Percentiles rank a stretch among this genome's conserved stretches.
Evolutionary conservation across 257 asterid genomes (phyloP).

Genomic region (Verbascum thapsus): DNA sequence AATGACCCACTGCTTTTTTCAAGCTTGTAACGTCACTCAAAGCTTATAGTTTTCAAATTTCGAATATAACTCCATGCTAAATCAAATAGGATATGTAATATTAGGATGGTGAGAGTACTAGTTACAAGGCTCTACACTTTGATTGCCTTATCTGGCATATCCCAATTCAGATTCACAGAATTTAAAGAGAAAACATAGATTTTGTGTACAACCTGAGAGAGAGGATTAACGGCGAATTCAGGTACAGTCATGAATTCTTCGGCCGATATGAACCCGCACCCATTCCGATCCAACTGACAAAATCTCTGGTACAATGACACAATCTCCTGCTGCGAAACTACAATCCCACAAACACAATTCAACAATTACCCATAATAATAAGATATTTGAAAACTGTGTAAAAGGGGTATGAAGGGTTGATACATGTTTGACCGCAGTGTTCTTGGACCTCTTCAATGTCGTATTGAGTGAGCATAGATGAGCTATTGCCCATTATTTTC

Average conservation of each 20-base stretch:
- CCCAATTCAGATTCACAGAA: neutral
- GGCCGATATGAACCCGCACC: conserved; percentile 52
- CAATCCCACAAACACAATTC: neutral
- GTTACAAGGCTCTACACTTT: neutral
- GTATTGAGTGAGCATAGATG: conserved; percentile 69
- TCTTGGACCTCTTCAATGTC: conserved; percentile 77
- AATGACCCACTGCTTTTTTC: too few relatives aligned
- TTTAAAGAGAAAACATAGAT: too few relatives aligned
- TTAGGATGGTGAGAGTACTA: neutral
- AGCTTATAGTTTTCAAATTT: too few relatives aligned
- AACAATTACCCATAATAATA: neutral
- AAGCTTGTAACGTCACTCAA: too few relatives aligned
- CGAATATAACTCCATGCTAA: too few relatives aligned
- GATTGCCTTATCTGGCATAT: neutral
- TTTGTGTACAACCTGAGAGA: conserved; percentile 42
- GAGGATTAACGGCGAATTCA: conserved; percentile 65
- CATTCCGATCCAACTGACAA: conserved; percentile 60
- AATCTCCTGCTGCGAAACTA: conserved; percentile 64
- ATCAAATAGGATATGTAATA: too few relatives aligned
- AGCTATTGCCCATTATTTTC: conserved; percentile 57
- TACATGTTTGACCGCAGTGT: conserved; percentile 62
- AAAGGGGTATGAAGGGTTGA: neutral
- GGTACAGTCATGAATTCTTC: conserved; percentile 66
- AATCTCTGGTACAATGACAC: conserved; percentile 58
- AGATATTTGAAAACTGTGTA: neutral